phyloP scores from a whole-genome alignment of 2,329 filamentous ascomycete species.

The Pestalotiopsis sp. region DNA sequence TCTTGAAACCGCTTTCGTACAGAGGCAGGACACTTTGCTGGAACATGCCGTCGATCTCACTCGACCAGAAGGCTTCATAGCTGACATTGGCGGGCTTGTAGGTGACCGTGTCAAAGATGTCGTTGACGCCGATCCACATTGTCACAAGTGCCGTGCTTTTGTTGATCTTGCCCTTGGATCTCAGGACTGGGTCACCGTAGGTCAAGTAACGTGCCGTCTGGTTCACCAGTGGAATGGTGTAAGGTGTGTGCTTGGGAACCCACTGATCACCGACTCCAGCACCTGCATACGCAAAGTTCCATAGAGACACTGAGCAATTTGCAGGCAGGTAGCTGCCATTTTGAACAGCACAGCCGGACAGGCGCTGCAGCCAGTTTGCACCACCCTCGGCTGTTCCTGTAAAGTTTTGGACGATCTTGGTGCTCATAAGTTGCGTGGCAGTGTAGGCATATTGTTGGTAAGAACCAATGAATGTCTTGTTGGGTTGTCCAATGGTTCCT shows the following conservation, averaged over 20 bases:
- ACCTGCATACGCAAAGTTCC: constrained; percentile 60
- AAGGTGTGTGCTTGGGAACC: constrained; percentile 53
- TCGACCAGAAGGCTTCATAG: not conserved
- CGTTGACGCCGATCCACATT: constrained; percentile 3
- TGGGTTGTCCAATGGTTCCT: constrained; percentile 51
- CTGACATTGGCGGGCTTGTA: not conserved
- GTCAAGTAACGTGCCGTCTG: constrained; percentile 50
- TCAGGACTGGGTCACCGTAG: constrained; percentile 45
- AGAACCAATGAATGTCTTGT: constrained; percentile 59
- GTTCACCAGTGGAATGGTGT: constrained; percentile 49
- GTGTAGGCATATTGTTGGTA: constrained; percentile 45
- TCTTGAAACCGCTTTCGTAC: not conserved
- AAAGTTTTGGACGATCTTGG: constrained; percentile 49
- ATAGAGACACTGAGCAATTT: constrained; percentile 49
- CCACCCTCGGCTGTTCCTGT: constrained; percentile 52
- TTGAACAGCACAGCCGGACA: constrained; percentile 50
- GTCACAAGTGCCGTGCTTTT: constrained; percentile 42
- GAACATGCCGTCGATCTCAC: not conserved
- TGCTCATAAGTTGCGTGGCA: constrained; percentile 38
- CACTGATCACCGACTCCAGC: constrained; percentile 48
- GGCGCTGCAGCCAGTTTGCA: constrained; percentile 55
- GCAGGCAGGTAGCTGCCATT: constrained; percentile 42
- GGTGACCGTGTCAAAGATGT: constrained; percentile 2
- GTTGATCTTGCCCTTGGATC: constrained; percentile 26
- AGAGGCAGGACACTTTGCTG: not conserved